Evolutionary conservation across 139 green algal genomes (phyloP).

Genomic region (Coelastrella sp.): DNA sequence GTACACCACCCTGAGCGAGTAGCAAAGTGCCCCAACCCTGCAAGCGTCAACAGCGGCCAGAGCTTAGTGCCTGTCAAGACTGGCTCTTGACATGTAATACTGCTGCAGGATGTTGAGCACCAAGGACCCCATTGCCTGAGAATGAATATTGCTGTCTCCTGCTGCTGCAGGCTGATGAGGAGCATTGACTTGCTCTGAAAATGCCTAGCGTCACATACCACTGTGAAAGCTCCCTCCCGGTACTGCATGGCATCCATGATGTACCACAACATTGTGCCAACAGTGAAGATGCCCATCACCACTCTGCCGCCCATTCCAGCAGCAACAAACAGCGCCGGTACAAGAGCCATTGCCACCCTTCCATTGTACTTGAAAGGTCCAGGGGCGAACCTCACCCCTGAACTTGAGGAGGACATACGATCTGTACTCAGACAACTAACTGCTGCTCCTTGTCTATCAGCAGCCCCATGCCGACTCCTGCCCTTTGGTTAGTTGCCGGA

Average conservation of each 20-base stretch:
- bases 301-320: constrained; percentile 74
- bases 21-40: constrained; percentile 82
- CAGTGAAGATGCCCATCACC: constrained; percentile 68
- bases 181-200: too few relatives aligned
- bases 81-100: too few relatives aligned
- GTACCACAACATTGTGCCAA: constrained; percentile 87
- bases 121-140: too few relatives aligned
- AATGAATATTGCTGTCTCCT: neutral
- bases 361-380: constrained; percentile 81
- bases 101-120: too few relatives aligned
- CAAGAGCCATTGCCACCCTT: constrained; percentile 75
- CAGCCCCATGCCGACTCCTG: neutral
- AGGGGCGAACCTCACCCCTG: constrained; percentile 58
- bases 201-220: constrained; percentile 14
- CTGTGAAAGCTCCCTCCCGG: constrained; percentile 82
- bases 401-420: neutral
- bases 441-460: neutral
- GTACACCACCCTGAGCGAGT: constrained; percentile 68
- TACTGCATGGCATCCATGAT: constrained; percentile 89
- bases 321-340: constrained; percentile 84
- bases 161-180: neutral
- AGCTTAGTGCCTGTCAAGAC: too few relatives aligned
- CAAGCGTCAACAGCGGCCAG: neutral
- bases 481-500: too few relatives aligned
- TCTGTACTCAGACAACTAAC: neutral